A percentile compares a stretch with the other conserved stretches of the same genome.
phyloP scores from a whole-genome alignment of 768 basidiomycete genomes.

The Tricholoma sp. region DNA sequence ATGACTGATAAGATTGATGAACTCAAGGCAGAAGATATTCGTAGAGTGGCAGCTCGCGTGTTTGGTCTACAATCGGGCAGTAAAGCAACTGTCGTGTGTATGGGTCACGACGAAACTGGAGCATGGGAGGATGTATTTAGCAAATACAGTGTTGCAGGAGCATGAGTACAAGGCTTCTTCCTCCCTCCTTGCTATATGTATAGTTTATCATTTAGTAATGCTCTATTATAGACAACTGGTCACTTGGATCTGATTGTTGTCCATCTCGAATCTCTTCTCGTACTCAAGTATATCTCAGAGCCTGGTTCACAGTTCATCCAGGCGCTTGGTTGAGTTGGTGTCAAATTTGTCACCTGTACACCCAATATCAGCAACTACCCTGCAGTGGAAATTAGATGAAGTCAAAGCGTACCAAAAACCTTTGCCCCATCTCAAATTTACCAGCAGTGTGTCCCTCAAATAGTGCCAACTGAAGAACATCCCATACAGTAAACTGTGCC shows the following conservation, averaged over 20 bases:
- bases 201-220: not conserved
- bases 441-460: conserved; percentile 47
- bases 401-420: conserved; percentile 52
- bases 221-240: not conserved
- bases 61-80: conserved; percentile 61
- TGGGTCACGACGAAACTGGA: conserved; percentile 77
- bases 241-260: conserved; percentile 25
- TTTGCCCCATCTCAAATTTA: conserved; percentile 55
- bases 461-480: conserved; percentile 49
- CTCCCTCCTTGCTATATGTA: conserved; percentile 1
- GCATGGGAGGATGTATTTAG: conserved; percentile 57
- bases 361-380: not conserved
- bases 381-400: conserved; percentile 3
- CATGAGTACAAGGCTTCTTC: conserved; percentile 6
- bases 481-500: conserved; percentile 85
- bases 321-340: conserved; percentile 60
- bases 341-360: conserved; percentile 56
- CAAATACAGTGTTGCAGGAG: conserved; percentile 63
- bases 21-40: conserved; percentile 65
- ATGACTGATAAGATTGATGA: conserved; percentile 86
- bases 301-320: conserved; percentile 64
- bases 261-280: conserved; percentile 64
- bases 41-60: conserved; percentile 69
- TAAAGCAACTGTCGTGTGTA: conserved; percentile 75
- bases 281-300: conserved; percentile 68